Base-by-base conservation (phyloP, 176 grass and related monocot species). In the Hordeum marinum region DNA sequence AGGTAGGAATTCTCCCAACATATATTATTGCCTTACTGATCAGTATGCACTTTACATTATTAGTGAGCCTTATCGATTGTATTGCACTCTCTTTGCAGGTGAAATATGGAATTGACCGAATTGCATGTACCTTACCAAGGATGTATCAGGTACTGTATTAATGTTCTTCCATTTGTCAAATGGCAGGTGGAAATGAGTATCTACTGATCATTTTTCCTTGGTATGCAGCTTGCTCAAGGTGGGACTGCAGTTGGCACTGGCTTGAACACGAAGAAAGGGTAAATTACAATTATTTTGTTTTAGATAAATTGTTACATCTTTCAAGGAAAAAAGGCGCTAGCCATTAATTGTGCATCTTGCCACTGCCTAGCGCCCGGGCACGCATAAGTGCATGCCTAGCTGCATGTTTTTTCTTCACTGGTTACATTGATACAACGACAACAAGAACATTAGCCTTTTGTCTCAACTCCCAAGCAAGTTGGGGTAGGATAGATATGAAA, bases 171-270 rank as follows among this genome's bases (percentile, higher is more conserved):
- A 70, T 60, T 72, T 84, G 13, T 63, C 35, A 63, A 77, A 76
- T 91, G n/a, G 39, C 66, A 50, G 25, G 17, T n/a, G 21, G 76
- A 67, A 61, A 48, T 81, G 34, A 84, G 21, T 14, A 64, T 61
- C 36, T 84, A 37, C 43, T 42, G 48, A 90, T 48, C 70, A 80
- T 74, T 77, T 79, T 79, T 23, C 76, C 29, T 78, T 87, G 6
- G 32, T 77, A 48, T 60, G 83, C 86, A 96, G 96, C 96, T 99
- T 83, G 96, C 96, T 72, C 96, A 99, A 99, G 96, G 96, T 89
- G 96, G 96, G 61, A 99, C 96, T 82, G 96, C 96, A 52, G 96
- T 99, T 79, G 96, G 96, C 60, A 99, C 96, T 68, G 96, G 96
- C 36, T 91, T 99, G 86, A 99, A 96, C 90, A 92, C 96, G 63